Evolutionary conservation across 2,329 filamentous ascomycete genomes (phyloP).

Genomic region (Colletotrichum godetiae): DNA sequence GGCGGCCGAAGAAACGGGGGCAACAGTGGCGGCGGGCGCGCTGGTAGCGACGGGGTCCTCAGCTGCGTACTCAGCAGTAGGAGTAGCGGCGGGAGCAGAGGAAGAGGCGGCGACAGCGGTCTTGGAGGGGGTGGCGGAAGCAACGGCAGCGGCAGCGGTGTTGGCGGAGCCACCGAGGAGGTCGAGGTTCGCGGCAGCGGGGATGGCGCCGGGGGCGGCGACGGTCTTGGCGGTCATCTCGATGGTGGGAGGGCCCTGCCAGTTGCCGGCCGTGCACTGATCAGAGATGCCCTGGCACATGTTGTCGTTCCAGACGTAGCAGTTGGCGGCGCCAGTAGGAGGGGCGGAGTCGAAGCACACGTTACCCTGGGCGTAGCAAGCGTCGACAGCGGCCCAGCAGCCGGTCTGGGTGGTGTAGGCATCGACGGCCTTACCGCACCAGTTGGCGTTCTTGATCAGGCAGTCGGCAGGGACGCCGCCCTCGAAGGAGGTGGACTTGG

Average conservation of each 20-base stretch:
- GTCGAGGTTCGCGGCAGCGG: constrained; percentile 40
- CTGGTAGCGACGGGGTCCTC: constrained; percentile 12
- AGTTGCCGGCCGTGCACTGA: constrained; percentile 55
- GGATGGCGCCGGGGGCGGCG: constrained; percentile 47
- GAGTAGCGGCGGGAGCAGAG: neutral
- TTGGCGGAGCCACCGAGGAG: constrained; percentile 25
- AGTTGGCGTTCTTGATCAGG: constrained; percentile 76
- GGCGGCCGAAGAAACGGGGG: neutral
- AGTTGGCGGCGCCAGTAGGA: constrained; percentile 69
- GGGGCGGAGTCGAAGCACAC: constrained; percentile 70
- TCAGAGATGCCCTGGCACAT: constrained; percentile 66
- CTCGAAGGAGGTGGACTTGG: constrained; percentile 41
- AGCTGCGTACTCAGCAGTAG: neutral
- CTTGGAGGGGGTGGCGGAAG: constrained; percentile 7
- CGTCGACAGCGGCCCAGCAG: constrained; percentile 68
- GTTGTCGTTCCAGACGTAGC: constrained; percentile 66
- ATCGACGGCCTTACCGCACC: constrained; percentile 73
- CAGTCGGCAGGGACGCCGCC: constrained; percentile 67
- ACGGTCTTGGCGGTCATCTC: constrained; percentile 48
- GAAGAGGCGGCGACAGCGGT: constrained; percentile 1
- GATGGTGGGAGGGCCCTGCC: constrained; percentile 60
- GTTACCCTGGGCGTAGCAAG: constrained; percentile 69
- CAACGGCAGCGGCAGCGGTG: neutral
- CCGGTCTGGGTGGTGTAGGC: constrained; percentile 64
- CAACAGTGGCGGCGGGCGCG: neutral